Conservation (phyloP, 352 stramenopile species). For the Paralagenidium karlingii region DNA sequence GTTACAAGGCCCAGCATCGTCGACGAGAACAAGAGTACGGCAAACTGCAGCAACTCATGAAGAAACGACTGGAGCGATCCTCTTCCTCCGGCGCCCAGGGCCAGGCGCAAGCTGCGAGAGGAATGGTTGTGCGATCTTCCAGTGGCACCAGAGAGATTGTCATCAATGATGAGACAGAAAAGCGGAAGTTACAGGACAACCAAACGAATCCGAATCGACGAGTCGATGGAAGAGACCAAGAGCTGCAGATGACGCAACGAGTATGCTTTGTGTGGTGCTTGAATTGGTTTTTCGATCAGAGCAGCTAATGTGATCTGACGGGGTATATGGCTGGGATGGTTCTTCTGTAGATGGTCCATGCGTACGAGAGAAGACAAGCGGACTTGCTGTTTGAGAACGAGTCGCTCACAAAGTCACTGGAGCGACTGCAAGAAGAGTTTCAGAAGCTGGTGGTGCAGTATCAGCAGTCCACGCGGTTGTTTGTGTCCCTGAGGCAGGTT, state of each 20-base stretch:
- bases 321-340: too few species aligned
- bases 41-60: conserved; percentile 48
- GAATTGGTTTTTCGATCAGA: too few species aligned
- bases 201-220: background rate
- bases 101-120: conserved; percentile 33
- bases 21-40: conserved; percentile 69
- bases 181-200: too few species aligned
- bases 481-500: too few species aligned
- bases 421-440: conserved; percentile 38
- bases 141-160: too few species aligned
- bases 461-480: conserved; percentile 53
- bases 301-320: conserved; percentile 16
- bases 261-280: conserved; percentile 31
- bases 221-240: background rate
- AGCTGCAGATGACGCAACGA: background rate
- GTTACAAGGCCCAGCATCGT: conserved; percentile 56
- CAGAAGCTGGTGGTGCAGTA: conserved; percentile 51
- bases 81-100: too few species aligned
- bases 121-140: background rate
- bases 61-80: conserved; percentile 34
- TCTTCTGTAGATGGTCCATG: conserved; percentile 17
- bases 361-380: conserved; percentile 38
- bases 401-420: conserved; percentile 32
- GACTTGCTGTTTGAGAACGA: conserved; percentile 57
- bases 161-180: too few species aligned